phyloP scores from a whole-genome alignment of 2,329 filamentous ascomycete genomes.

The Epichloe uncinata region DNA sequence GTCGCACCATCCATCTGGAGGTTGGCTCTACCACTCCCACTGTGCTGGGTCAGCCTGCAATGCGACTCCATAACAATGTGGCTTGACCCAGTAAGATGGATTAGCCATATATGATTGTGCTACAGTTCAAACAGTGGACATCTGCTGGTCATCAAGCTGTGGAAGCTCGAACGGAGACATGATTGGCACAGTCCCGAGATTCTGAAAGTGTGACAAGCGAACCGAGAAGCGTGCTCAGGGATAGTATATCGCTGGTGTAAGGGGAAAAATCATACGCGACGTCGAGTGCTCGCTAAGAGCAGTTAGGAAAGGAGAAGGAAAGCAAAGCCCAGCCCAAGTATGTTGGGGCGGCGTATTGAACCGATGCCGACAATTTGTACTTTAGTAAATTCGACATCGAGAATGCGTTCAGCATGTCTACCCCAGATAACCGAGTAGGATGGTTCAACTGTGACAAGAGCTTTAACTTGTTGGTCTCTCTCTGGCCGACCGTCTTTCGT shows the following conservation, averaged over 20 bases:
- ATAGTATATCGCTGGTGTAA: background rate
- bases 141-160: background rate
- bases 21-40: background rate
- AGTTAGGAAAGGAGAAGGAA: background rate
- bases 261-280: background rate
- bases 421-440: too few relatives aligned
- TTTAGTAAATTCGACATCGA: too few relatives aligned
- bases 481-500: background rate
- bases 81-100: slow-evolving; percentile 3
- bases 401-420: too few relatives aligned
- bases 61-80: slow-evolving; percentile 1
- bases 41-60: background rate
- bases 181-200: background rate
- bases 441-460: too few relatives aligned
- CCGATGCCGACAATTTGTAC: too few relatives aligned
- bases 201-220: background rate
- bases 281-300: background rate
- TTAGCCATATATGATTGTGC: background rate
- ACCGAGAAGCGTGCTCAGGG: background rate
- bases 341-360: background rate
- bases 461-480: too few relatives aligned
- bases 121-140: background rate
- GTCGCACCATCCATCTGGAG: background rate
- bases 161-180: background rate
- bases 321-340: too few relatives aligned